Percentiles rank a stretch among this genome's conserved stretches.
Evolutionary conservation across 345 rosid species (phyloP).

Genomic region (Salix caprea): DNA sequence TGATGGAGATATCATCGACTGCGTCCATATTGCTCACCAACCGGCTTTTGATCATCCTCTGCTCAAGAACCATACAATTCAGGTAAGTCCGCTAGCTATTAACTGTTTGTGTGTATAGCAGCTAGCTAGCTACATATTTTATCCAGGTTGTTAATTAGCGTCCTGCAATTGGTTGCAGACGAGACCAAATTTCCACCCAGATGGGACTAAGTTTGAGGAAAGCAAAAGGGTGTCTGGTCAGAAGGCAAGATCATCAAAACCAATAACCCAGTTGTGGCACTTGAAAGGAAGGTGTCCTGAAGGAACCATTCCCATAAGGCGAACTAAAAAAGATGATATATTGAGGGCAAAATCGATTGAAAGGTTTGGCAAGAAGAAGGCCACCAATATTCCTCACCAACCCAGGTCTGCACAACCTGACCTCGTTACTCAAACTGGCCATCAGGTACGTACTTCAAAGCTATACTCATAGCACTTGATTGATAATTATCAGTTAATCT

Average conservation of each 20-base stretch:
- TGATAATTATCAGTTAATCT: too few species aligned
- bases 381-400: constrained; percentile 50
- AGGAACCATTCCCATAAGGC: constrained; percentile 80
- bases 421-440: constrained; percentile 74
- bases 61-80: constrained; percentile 85
- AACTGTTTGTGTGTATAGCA: too few species aligned
- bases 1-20: constrained; percentile 86
- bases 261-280: constrained; percentile 80
- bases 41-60: constrained; percentile 93
- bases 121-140: too few species aligned
- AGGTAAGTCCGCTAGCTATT: constrained; percentile 31
- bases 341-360: constrained; percentile 82
- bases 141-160: too few species aligned
- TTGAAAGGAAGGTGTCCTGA: constrained; percentile 62
- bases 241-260: constrained; percentile 18
- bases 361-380: constrained; percentile 88
- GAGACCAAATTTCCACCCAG: constrained; percentile 80
- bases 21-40: constrained; percentile 69
- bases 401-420: constrained; percentile 87
- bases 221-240: constrained; percentile 52
- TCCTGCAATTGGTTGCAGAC: constrained; percentile 33
- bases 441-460: constrained; percentile 50
- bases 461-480: background rate
- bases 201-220: constrained; percentile 49
- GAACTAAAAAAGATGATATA: constrained; percentile 76